Evolutionary conservation across 495 filamentous ascomycete genomes (phyloP), one percentile per base, ranked within the genome.

Genomic region (Daldinia concentrica): DNA sequence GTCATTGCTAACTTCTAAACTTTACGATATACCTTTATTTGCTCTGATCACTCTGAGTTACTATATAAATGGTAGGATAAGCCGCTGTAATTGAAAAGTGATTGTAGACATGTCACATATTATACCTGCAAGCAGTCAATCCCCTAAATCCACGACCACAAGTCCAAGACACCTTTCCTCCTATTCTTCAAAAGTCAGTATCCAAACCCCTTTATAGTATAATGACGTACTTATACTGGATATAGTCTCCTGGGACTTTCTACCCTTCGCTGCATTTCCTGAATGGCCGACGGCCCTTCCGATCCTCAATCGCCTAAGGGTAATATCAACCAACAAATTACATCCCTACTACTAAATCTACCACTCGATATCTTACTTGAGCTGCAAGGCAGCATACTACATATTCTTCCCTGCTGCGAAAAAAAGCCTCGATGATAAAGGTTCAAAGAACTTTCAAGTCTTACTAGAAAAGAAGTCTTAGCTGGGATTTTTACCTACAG

Each of bases 251-350:
- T 7, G 6, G 39, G 6, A 2, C 5, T 19, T 19, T 45, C 1
- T 45, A 19, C 17, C 17, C 6, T 22, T 9, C 7, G 0, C 2
- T 19, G 9, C 5, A 19, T 45, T 19, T 32, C 30, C 30, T 6
- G 0, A 22, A 45, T 45, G 41, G n/a, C 41, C 3, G 1, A 19
- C n/a, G 9, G 1, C 7, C 1, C 4, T 19, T 19, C n/a, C 11
- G 0, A 0, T 19, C 41, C 1, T 8, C 0, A 7, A 17, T 8
- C 5, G 41, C n/a, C 3, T 45, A 4, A 0, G 7, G 0, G n/a
- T 17, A 1, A 8, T 22, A 9, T 45, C 2, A 19, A 45, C 9
- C 17, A 4, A 22, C 41, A 45, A 45, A 0, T 0, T 9, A 45
- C 17, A 22, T 45, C 41, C 41, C 6, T 45, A 45, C n/a, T 45